These are phyloP conservation scores for Musa itinerans DNA, from an alignment of 176 grass and related monocot species.

Conservation along the genomic window DNA sequence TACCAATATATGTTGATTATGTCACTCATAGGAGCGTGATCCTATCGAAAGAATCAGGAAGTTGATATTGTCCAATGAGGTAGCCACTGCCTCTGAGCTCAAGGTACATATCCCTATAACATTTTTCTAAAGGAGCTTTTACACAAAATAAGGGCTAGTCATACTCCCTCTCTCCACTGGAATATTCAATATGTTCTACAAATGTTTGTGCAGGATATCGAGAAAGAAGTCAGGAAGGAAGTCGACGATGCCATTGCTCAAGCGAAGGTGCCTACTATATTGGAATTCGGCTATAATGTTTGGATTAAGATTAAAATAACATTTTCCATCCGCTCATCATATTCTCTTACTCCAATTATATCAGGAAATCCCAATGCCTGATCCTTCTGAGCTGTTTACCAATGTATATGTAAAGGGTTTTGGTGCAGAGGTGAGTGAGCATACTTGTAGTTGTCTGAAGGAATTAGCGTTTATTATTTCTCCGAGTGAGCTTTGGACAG, in stretches of 20 bases:
- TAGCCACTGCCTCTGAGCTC: slow-evolving; percentile 56
- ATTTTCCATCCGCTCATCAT: not conserved
- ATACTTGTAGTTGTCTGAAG: too few relatives aligned
- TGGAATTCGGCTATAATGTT: not conserved
- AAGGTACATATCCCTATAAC: slow-evolving; percentile 25
- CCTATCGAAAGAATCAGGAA: slow-evolving; percentile 85
- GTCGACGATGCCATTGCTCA: slow-evolving; percentile 72
- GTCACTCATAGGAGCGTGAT: slow-evolving; percentile 55
- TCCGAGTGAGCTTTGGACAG: too few relatives aligned
- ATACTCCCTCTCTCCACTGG: not conserved
- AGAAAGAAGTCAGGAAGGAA: slow-evolving; percentile 79
- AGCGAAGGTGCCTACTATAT: slow-evolving; percentile 48
- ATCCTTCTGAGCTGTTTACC: slow-evolving; percentile 74
- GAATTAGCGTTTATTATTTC: not conserved
- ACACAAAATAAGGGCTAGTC: not conserved
- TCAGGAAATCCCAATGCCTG: slow-evolving; percentile 82
- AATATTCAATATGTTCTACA: not conserved
- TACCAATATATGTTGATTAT: not conserved
- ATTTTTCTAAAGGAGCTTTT: not conserved
- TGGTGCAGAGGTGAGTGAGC: slow-evolving; percentile 55
- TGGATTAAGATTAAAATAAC: not conserved
- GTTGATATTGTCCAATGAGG: slow-evolving; percentile 57
- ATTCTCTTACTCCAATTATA: not conserved
- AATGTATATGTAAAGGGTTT: slow-evolving; percentile 76
- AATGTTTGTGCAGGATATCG: slow-evolving; percentile 48